A percentile compares a stretch with the other conserved stretches of the same genome.
Evolutionary conservation across 305 asterid species (phyloP).

Genomic region (Solanum hybrid): DNA sequence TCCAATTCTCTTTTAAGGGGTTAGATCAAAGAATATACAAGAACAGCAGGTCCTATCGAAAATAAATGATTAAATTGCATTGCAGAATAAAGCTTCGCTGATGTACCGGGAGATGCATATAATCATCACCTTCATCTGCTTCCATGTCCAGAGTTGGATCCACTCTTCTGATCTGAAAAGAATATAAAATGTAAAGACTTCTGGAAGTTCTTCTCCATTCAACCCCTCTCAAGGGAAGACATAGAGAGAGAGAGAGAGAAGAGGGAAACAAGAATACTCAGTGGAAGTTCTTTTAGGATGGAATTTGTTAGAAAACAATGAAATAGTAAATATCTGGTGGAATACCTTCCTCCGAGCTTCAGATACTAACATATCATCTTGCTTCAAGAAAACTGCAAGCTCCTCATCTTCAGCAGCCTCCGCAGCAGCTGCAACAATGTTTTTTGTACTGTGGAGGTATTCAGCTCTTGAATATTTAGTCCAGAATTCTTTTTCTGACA

Average conservation of each 20-base stretch:
- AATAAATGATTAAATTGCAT: conserved; percentile 9
- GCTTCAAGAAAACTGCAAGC: conserved; percentile 93
- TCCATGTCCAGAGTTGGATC: conserved; percentile 96
- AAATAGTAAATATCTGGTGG: background rate
- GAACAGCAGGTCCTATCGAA: background rate
- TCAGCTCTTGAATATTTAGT: conserved; percentile 82
- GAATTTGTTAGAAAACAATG: background rate
- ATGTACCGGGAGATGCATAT: conserved; percentile 80
- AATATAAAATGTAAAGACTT: conserved; percentile 5
- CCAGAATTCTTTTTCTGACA: conserved; percentile 80
- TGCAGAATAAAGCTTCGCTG: conserved; percentile 10
- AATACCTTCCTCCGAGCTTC: conserved; percentile 93
- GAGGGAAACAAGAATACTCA: conserved; percentile 12
- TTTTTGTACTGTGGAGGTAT: conserved; percentile 79
- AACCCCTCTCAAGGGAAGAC: background rate
- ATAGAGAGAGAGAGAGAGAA: background rate
- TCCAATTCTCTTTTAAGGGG: background rate
- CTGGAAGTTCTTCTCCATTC: background rate
- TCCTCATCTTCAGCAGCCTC: conserved; percentile 99
- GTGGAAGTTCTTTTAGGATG: background rate
- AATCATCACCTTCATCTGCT: conserved; percentile 96
- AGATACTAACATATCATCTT: conserved; percentile 73
- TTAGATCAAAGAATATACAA: background rate
- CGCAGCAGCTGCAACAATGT: conserved; percentile 93
- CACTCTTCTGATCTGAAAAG: conserved; percentile 75